A percentile compares a stretch with the other conserved stretches of the same genome.
Conservation (phyloP, 2,329 filamentous ascomycete species). For the Apiospora sp. region DNA sequence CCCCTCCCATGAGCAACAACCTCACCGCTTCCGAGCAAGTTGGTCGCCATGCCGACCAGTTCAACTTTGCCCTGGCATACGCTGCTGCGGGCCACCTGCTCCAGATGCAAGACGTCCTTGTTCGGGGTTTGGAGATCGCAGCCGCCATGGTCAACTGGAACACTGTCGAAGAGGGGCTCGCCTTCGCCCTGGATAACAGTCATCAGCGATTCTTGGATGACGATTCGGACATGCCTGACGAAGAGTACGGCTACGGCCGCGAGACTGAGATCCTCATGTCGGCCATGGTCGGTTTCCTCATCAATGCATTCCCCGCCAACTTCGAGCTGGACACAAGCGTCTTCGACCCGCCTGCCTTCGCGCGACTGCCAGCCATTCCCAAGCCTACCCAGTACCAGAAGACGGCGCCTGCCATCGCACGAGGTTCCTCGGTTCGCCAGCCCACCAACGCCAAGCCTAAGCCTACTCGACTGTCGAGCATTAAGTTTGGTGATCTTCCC, state of each 20-base stretch:
- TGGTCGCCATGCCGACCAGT: slow-evolving; percentile 51
- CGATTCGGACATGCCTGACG: slow-evolving; percentile 32
- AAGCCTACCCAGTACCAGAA: slow-evolving; percentile 42
- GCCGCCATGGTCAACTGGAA: slow-evolving; percentile 67
- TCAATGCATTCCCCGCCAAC: slow-evolving; percentile 64
- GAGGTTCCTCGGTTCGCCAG: slow-evolving; percentile 45
- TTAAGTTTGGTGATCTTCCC: slow-evolving; percentile 75
- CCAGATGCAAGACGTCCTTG: slow-evolving; percentile 60
- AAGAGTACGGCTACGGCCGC: slow-evolving; percentile 60
- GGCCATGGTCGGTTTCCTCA: slow-evolving; percentile 65
- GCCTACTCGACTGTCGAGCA: slow-evolving; percentile 65
- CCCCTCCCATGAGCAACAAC: slow-evolving; percentile 41
- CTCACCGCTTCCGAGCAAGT: slow-evolving; percentile 33
- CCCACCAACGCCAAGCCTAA: slow-evolving; percentile 36
- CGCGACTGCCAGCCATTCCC: slow-evolving; percentile 55
- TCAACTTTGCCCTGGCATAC: slow-evolving; percentile 68
- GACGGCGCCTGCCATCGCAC: slow-evolving; percentile 47
- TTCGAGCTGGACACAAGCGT: slow-evolving; percentile 65
- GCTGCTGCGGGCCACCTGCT: slow-evolving; percentile 69
- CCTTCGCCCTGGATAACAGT: slow-evolving; percentile 60
- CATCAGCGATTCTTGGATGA: slow-evolving; percentile 40
- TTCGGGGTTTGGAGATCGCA: slow-evolving; percentile 67
- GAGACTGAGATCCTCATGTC: slow-evolving; percentile 63
- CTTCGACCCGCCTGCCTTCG: slow-evolving; percentile 45
- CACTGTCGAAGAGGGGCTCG: slow-evolving; percentile 66